Evolutionary conservation across 495 filamentous ascomycete genomes (phyloP).

Genomic region (Acidomyces sp.): DNA sequence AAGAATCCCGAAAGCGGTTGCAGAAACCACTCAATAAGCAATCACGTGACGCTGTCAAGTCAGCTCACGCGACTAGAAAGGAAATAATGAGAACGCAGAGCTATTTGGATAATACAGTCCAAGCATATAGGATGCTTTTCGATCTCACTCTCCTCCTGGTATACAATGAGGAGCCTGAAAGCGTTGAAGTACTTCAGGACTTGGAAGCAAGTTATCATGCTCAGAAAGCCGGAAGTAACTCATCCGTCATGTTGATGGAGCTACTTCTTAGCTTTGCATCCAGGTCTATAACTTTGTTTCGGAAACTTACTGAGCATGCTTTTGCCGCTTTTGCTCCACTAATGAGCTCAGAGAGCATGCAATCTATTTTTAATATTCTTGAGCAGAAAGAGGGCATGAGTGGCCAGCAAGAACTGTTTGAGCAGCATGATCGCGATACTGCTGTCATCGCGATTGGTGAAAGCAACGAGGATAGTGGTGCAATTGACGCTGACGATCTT

Average conservation of each 20-base stretch:
- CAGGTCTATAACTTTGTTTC: slow-evolving; percentile 69
- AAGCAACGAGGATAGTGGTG: slow-evolving; percentile 37
- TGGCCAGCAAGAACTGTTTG: slow-evolving; percentile 79
- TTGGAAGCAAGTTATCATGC: slow-evolving; percentile 58
- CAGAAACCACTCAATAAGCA: not conserved
- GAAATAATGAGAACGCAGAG: not conserved
- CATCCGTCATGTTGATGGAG: slow-evolving; percentile 67
- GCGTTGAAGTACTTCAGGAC: slow-evolving; percentile 61
- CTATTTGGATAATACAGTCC: slow-evolving; percentile 24
- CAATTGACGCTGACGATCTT: slow-evolving; percentile 28
- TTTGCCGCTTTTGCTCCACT: slow-evolving; percentile 64
- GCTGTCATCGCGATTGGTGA: slow-evolving; percentile 33
- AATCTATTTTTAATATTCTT: slow-evolving; percentile 52
- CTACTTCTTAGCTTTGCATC: slow-evolving; percentile 78
- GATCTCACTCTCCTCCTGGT: slow-evolving; percentile 76
- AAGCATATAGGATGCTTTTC: slow-evolving; percentile 69
- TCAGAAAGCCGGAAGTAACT: slow-evolving; percentile 42
- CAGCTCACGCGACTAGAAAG: slow-evolving; percentile 2
- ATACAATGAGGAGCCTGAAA: slow-evolving; percentile 79
- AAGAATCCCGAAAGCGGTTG: not conserved
- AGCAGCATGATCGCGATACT: slow-evolving; percentile 54
- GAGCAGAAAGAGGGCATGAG: slow-evolving; percentile 65
- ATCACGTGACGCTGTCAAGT: not conserved
- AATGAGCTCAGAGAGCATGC: slow-evolving; percentile 57
- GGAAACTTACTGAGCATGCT: slow-evolving; percentile 74